Base-by-base conservation (phyloP, 2,329 filamentous ascomycete species). In the Cytospora paraplurivora region DNA sequence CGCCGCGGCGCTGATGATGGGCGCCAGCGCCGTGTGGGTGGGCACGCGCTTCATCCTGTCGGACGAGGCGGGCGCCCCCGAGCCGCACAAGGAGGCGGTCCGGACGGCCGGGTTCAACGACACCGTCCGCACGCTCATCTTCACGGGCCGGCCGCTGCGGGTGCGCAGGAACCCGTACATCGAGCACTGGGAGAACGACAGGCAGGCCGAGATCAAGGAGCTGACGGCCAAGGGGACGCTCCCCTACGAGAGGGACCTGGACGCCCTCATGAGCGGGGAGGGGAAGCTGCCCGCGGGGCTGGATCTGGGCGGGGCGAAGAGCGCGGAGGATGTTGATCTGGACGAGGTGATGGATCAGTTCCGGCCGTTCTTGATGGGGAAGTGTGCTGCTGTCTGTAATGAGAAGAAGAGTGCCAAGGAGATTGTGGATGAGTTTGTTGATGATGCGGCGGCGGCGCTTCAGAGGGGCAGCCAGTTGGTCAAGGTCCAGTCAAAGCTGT, bases 61-160 rank as follows among this genome's bases (percentile, higher is more conserved):
- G 62, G 91, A 97, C 70, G 95, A 99, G 83, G 95, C 95, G 62
- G 94, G 95, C 73, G 95, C 95, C 12, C 92, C 95, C 70, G 89
- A 92, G 77, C 86, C 91, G 54, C 94, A 99, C 84, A 95, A 98
- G 82, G 94, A 99, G 75, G 92, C 94, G 66, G 95, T 99, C 70
- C 87, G 88, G 73, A 97, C 94, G 51, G 87, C 95, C 59, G 87
- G 91, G 70, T 97, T 95, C 76, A 93, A 98, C 78, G 95, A 99
- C 79, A 99, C 96, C 74, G 82, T 98, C 76, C 91, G 92, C 75
- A 99, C 95, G 56, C 92, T 98, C 77, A 99, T 99, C 81, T 99
- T 98, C 85, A 99, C 95, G 63, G 95, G 95, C 62, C 91, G 95
- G 64, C 95, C 95, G 41, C 84, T 99, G 74, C 92, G 95, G 70